Evolutionary conservation across 345 rosid genomes (phyloP), one percentile per base, ranked within the genome.

Genomic region (Pistacia vera): DNA sequence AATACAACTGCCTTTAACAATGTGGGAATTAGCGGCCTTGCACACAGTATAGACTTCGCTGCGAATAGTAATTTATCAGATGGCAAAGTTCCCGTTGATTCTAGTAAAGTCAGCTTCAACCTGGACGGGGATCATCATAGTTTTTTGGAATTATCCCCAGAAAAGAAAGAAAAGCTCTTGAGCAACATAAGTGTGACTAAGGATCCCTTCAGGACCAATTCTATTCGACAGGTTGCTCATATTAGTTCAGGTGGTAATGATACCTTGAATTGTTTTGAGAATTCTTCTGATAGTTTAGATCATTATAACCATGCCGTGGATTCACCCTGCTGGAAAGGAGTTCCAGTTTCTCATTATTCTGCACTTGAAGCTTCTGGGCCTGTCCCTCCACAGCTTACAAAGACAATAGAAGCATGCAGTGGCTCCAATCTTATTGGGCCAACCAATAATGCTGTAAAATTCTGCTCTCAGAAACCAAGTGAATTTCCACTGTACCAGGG

Each of bases 311-410:
- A 58, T 78, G 75, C 83, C 66, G 84, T 79, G 84, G 96, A 81
- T 77, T 88, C 91, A 41, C 90, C 88, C 28, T 88, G 89, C 86
- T 89, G 85, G 83, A 87, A 66, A 80, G 90, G 87, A 76, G 90
- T 87, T 74, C 78, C 79, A 2, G 74, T 77, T 73, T 78, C 86
- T 65, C 82, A 69, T 75, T 73, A 65, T 72, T 77, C 82, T 63
- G 76, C 81, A 60, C 78, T 71, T 68, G 81, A 82, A 79, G 66
- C 76, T 79, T 78, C 79, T 49, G 79, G 78, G 62, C 61, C 66
- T 57, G 72, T 77, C 28, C 4, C 75, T 64, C 66, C 81, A 56
- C 80, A 81, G 18, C 63, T 75, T 75, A 69, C n/a, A 68, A 83
- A 78, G 75, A 85, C 77, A 18, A 63, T 62, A 46, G 90, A 87